phyloP scores from a whole-genome alignment of 495 filamentous ascomycete genomes.

The Tuber brumale region DNA sequence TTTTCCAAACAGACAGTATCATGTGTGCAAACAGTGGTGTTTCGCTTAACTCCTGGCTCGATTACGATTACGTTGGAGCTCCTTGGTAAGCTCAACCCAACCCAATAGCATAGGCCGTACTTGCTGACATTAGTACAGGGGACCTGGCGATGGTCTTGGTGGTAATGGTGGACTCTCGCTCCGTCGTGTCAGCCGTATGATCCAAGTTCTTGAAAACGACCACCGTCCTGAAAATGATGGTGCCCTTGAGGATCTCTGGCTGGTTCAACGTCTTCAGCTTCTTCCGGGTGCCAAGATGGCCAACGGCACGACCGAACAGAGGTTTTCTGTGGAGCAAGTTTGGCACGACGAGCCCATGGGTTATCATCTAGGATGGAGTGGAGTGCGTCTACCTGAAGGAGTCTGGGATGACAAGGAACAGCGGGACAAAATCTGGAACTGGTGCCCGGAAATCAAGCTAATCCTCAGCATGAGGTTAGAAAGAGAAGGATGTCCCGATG shows the following conservation, averaged over 20 bases:
- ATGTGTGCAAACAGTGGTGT: slow-evolving; percentile 48
- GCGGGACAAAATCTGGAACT: slow-evolving; percentile 49
- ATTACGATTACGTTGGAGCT: slow-evolving; percentile 52
- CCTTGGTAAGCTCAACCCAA: slow-evolving; percentile 44
- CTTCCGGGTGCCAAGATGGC: slow-evolving; percentile 46
- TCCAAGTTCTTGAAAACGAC: slow-evolving; percentile 47
- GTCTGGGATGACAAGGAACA: slow-evolving; percentile 46
- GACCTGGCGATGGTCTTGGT: slow-evolving; percentile 41
- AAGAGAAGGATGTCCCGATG: slow-evolving; percentile 45
- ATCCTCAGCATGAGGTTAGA: slow-evolving; percentile 50
- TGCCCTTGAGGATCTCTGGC: slow-evolving; percentile 50
- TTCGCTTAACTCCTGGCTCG: slow-evolving; percentile 48
- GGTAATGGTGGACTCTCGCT: slow-evolving; percentile 51
- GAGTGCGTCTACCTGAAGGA: slow-evolving; percentile 41
- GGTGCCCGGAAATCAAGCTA: slow-evolving; percentile 53
- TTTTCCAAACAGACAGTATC: slow-evolving; percentile 51
- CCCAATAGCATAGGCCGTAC: neutral
- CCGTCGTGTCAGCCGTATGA: slow-evolving; percentile 47
- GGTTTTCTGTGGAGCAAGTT: slow-evolving; percentile 48
- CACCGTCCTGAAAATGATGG: slow-evolving; percentile 38
- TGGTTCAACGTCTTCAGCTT: slow-evolving; percentile 46
- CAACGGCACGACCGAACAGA: slow-evolving; percentile 45
- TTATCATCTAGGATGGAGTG: slow-evolving; percentile 49
- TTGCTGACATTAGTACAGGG: slow-evolving; percentile 21
- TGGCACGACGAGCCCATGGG: slow-evolving; percentile 51